Base-by-base conservation (phyloP, 2,329 filamentous ascomycete genomes). In the Penicillium sclerotiorum region DNA sequence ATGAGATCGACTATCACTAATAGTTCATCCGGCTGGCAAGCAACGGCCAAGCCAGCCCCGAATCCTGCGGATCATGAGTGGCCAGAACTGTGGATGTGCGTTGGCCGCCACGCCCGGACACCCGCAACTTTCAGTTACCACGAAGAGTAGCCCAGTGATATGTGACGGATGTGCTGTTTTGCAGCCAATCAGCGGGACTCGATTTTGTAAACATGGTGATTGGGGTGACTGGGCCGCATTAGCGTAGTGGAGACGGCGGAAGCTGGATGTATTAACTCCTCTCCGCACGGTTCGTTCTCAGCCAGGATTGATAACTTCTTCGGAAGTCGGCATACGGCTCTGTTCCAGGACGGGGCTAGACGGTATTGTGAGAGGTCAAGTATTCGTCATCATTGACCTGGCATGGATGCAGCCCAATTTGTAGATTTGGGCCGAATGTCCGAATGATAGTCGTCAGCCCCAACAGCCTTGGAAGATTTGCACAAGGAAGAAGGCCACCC, bases 211-310 rank as follows among this genome's bases (percentile, higher is more conserved):
- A 20, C 23, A 44, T 30, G 56, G 56, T 59, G 57, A 59, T 45
- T 23, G 49, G 37, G 45, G 59, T 59, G 56, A 60, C 27, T 30
- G 50, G 52, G 23, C 57, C 42, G 59, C 59, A 62, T 62, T 62
- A 62, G 59, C 53, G 58, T 36, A 39, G 53, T 46, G 48, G 49
- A 42, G 47, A 45, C 47, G 21, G 47, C 12, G 18, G 22, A 20
- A 25, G 12, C 13, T 23, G n/a, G n/a, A n/a, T n/a, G 12, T 27
- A 20, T 35, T 20, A 17, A 32, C 32, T 37, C 28, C 44, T 20
- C 21, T 20, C 17, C 15, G 39, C 15, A 27, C 38, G 22, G 15
- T 42, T 5, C 22, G 40, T 45, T 42, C 30, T n/a, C n/a, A n/a
- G n/a, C n/a, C n/a, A n/a, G n/a, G n/a, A n/a, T n/a, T n/a, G n/a